A percentile compares a stretch with the other conserved stretches of the same genome.
Evolutionary conservation across 768 basidiomycete species (phyloP).

Genomic region (Symmetrospora coprosmae): DNA sequence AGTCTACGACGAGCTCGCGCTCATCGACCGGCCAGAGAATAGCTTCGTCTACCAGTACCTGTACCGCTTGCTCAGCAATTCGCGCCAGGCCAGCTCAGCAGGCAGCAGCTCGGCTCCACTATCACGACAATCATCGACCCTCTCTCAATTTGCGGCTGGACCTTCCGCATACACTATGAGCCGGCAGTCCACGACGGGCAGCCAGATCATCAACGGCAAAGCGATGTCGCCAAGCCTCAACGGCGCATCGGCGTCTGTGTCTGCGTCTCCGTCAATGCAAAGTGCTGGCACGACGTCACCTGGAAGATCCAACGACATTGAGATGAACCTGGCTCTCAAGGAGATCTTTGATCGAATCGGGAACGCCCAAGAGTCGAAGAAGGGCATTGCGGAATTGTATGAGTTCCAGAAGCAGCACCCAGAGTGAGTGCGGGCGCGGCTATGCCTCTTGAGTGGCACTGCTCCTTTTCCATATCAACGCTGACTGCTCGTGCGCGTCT

Average conservation of each 20-base stretch:
- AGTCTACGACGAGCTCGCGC: slow-evolving; percentile 74
- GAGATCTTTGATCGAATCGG: slow-evolving; percentile 34
- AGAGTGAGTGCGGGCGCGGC: slow-evolving; percentile 33
- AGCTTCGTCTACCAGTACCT: slow-evolving; percentile 93
- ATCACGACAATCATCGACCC: not conserved
- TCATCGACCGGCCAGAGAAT: slow-evolving; percentile 94
- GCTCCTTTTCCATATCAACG: not conserved
- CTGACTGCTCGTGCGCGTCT: not conserved
- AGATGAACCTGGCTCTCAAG: slow-evolving; percentile 26
- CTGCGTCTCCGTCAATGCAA: not conserved
- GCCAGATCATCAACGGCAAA: not conserved
- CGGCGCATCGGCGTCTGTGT: not conserved
- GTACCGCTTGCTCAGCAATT: slow-evolving; percentile 63
- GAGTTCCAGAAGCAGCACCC: slow-evolving; percentile 84
- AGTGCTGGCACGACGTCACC: too few relatives aligned
- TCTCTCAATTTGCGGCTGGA: not conserved
- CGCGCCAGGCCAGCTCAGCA: not conserved
- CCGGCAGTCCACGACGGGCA: not conserved
- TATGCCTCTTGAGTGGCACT: not conserved
- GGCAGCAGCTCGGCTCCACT: not conserved
- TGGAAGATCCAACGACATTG: slow-evolving; percentile 23
- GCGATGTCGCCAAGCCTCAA: not conserved
- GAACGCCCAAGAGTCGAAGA: slow-evolving; percentile 27
- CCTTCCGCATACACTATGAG: not conserved
- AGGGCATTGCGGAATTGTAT: slow-evolving; percentile 80